Conservation (phyloP, 768 basidiomycete genomes). For the Boletus reticulatus region DNA sequence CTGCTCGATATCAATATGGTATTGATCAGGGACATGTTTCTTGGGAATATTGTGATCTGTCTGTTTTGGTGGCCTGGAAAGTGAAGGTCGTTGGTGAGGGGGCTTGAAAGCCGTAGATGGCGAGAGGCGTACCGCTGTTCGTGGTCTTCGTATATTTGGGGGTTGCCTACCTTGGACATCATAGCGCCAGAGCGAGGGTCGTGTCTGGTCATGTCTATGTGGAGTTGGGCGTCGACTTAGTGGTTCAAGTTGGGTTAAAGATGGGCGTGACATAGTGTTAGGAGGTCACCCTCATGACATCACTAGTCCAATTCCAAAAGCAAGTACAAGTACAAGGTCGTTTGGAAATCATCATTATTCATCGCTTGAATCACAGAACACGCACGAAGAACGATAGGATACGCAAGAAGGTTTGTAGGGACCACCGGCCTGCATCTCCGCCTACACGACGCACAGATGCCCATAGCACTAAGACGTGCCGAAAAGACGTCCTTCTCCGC, state of each 20-base stretch:
- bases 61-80: constrained; percentile 21
- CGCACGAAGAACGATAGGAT: not conserved
- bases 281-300: constrained; percentile 13
- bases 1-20: constrained; percentile 37
- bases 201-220: constrained; percentile 15
- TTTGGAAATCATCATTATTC: not conserved
- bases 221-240: not conserved
- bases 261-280: not conserved
- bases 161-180: constrained; percentile 51
- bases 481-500: constrained; percentile 24
- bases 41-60: constrained; percentile 22
- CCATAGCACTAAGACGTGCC: constrained; percentile 31
- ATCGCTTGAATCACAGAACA: not conserved
- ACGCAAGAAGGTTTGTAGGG: constrained; percentile 17
- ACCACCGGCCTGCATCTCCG: constrained; percentile 32
- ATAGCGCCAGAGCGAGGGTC: constrained; percentile 36
- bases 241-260: not conserved
- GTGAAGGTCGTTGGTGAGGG: not conserved
- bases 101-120: not conserved
- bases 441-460: constrained; percentile 22
- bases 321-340: not conserved
- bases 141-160: constrained; percentile 45
- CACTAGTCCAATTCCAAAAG: constrained; percentile 2
- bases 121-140: constrained; percentile 43
- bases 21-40: constrained; percentile 32